Evolutionary conservation across 306 rosid species (phyloP), one percentile per base, ranked within the genome.

Genomic region (Corylus americana): DNA sequence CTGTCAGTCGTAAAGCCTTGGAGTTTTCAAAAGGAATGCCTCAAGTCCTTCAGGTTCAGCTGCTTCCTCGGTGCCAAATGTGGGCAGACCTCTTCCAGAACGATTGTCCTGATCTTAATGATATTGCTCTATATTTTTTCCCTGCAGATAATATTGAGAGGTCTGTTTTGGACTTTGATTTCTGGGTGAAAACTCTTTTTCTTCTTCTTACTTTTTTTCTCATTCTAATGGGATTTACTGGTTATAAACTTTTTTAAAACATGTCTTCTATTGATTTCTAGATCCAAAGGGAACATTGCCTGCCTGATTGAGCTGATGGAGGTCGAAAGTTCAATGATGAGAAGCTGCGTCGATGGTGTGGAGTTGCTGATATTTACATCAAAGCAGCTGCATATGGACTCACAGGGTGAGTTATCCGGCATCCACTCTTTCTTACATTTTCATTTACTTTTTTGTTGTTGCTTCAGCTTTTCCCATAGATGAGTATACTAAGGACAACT

Each of bases 291-390:
- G 80, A 72, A 53, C 73, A 77, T 74, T 4, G 61, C 31, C 74
- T 72, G 35, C 12, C 29, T 94, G 79, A 78, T 87, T 74, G 85
- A 84, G 78, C 74, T 73, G 55, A 80, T 94, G 98, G 85, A 82
- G 80, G 55, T 20, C 16, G 55, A 87, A 75, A 81, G 82, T 13
- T 84, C 83, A 35, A 80, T 91, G 83, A 29, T 94, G 82, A 91
- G 83, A 74, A 54, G 89, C 86, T 51, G 44, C 71, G 61, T 89
- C 58, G 73, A 88, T 44, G 94, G 84, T 63, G 84, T 77, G 49
- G 91, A 94, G 82, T 68, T 92, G 88, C 75, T 91, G 48, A 77
- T 94, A 70, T 91, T 92, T 68, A 86, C 97, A 17, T 83, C 92
- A 39, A 79, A 78, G 75, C 87, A 81, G 81, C 90, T 94, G 71